Evolutionary conservation across 2,329 filamentous ascomycete genomes (phyloP).

Genomic region (Aspergillus aculeatinus): DNA sequence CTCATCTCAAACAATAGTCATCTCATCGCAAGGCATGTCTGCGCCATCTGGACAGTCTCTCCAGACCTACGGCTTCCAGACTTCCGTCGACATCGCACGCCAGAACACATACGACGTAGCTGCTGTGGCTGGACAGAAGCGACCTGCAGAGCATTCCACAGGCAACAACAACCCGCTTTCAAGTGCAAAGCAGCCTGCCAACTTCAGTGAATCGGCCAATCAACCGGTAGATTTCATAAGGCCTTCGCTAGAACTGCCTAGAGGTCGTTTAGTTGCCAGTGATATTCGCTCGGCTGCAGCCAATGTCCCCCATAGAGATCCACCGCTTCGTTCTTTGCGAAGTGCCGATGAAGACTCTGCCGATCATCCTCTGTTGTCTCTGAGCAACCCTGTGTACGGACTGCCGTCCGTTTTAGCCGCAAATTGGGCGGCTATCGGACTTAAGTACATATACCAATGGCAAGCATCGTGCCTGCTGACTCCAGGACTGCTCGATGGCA

Average conservation of each 20-base stretch:
- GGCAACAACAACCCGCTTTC: constrained; percentile 18
- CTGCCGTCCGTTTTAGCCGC: constrained; percentile 60
- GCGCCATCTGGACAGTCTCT: constrained; percentile 23
- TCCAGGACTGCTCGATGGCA: constrained; percentile 63
- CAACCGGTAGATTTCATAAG: constrained; percentile 28
- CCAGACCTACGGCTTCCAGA: constrained; percentile 55
- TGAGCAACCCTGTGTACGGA: constrained; percentile 64
- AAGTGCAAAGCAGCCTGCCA: constrained; percentile 5
- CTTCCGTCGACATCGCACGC: constrained; percentile 45
- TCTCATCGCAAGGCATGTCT: constrained; percentile 25
- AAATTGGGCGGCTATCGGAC: constrained; percentile 67
- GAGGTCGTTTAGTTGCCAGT: constrained; percentile 43
- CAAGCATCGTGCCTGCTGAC: constrained; percentile 72
- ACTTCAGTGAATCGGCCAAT: neutral
- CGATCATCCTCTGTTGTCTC: constrained; percentile 52
- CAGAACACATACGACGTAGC: constrained; percentile 42
- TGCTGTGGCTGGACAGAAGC: constrained; percentile 53
- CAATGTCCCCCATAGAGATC: constrained; percentile 9
- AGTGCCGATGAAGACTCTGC: constrained; percentile 46
- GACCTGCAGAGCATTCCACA: constrained; percentile 30
- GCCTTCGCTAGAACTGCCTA: constrained; percentile 25
- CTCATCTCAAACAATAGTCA: constrained; percentile 1
- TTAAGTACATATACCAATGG: constrained; percentile 74
- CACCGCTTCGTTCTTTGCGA: constrained; percentile 47
- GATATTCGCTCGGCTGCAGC: constrained; percentile 31